Evolutionary conservation across 768 basidiomycete species (phyloP).

Genomic region (Strobilomyces echinocephalus): DNA sequence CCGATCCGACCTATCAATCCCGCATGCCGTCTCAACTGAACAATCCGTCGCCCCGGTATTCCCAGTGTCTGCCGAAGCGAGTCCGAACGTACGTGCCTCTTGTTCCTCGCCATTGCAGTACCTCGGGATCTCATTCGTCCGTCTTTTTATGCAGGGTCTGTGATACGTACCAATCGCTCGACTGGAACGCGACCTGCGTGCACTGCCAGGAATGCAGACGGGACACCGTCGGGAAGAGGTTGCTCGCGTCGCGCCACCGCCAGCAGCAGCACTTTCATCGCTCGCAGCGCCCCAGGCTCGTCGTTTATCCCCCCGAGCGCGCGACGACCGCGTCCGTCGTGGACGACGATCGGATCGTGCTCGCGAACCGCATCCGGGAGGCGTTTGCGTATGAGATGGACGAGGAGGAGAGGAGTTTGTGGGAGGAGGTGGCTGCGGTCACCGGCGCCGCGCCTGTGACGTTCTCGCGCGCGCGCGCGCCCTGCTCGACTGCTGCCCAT

Average conservation of each 20-base stretch:
- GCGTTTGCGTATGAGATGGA: slow-evolving; percentile 18
- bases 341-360: slow-evolving; percentile 6
- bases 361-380: slow-evolving; percentile 10
- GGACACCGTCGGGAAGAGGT: slow-evolving; percentile 24
- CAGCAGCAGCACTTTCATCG: slow-evolving; percentile 9
- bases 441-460: slow-evolving; percentile 12
- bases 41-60: slow-evolving; percentile 21
- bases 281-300: slow-evolving; percentile 4
- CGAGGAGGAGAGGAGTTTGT: slow-evolving; percentile 27
- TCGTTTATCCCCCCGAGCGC: background rate
- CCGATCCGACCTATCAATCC: slow-evolving; percentile 12
- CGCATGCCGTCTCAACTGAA: slow-evolving; percentile 23
- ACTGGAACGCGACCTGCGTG: slow-evolving; percentile 17
- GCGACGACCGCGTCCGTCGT: background rate
- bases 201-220: slow-evolving; percentile 29
- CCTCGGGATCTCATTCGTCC: slow-evolving; percentile 4
- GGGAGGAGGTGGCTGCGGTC: slow-evolving; percentile 26
- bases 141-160: slow-evolving; percentile 18
- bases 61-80: slow-evolving; percentile 12
- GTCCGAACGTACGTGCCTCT: slow-evolving; percentile 25
- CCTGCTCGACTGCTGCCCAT: slow-evolving; percentile 7
- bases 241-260: slow-evolving; percentile 20
- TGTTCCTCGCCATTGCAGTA: background rate
- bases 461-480: slow-evolving; percentile 15
- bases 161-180: slow-evolving; percentile 20